Evolutionary conservation across 2,329 filamentous ascomycete genomes (phyloP), one percentile per base, ranked within the genome.

Genomic region (Aspergillus quadrilineatus): DNA sequence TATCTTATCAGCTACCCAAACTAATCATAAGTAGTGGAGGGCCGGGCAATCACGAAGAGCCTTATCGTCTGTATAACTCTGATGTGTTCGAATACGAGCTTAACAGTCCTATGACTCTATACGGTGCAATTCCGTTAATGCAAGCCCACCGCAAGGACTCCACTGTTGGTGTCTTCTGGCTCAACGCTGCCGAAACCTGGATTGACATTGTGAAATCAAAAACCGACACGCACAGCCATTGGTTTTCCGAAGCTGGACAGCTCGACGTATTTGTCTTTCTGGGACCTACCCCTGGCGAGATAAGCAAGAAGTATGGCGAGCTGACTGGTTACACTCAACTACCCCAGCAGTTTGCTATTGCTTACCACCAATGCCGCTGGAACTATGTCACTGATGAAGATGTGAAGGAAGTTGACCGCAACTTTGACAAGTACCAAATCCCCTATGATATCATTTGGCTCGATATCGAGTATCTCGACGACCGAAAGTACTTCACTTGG

Each of bases 391-490:
- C 91, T 1, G 93, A 97, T 67, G 92, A 97, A 62, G 94, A 99
- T 75, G 92, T 99, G 57, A 95, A 90, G 73, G 92, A 97, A 68
- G 93, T 99, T 42, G 92, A 97, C 72, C 87, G 89, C 63, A 96
- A 95, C 73, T 96, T 99, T 79, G 92, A 97, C 78, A 95, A 94
- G 77, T 85, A 87, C 75, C 88, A 90, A 70, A 97, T 99, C 53
- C 94, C 94, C 0, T 99, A 97, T 77, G 94, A 99, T 75, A 90
- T 97, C 62, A 99, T 99, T 67, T 99, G 94, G 94, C 86, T 99
- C 15, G 94, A 99, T 67, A 90, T 99, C 64, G 94, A 99, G 77
- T 99, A 97, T 74, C 95, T 92, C 0, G 90, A 99, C 58, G 92
- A 89, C 73, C 93, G 94, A 77, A 95, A 96, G 77, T 99, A 99